Base-by-base conservation (phyloP, 2,329 filamentous ascomycete species). In the Alternaria angustiovoidea region DNA sequence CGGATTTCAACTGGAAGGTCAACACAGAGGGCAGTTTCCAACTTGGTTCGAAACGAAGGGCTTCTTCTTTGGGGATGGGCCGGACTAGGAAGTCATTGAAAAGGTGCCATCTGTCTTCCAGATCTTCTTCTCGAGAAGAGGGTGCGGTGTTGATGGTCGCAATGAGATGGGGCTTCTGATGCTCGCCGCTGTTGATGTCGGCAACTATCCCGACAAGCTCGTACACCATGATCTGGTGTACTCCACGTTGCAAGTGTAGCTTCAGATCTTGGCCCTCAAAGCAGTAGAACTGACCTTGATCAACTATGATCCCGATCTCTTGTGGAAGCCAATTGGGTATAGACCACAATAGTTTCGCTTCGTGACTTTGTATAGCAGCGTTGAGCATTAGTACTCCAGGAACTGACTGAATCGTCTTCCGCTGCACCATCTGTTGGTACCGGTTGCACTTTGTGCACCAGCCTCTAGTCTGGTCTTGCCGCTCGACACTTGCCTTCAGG, bases 11-110 rank as follows among this genome's bases (percentile, higher is more conserved):
- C 76, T 99, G 95, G 79, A 92, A 99, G 5, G 92, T 86, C 54
- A 99, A 81, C 5, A 98, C 90, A 12, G 92, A 93, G 0, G 95
- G 95, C 51, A 93, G 85, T 81, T 98, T 99, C 95, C 95, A 99
- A 18, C 89, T 86, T 4, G 93, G 88, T 63, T 94, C 94, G 78
- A 98, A 99, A 24, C 90, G 89, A 18, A 98, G 83, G 0, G 94
- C 96, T 75, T 99, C 94, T 62, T 93, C 89, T 28, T 87, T 86
- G 32, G 89, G 87, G 16, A 97, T 87, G 9, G 90, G 89, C 12
- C 91, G 88, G 22, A 99, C 96, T 36, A 97, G 81, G 72, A 99
- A 99, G 79, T 99, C 95, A 70, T 99, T 99, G 82, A 99, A 97
- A 1, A 99, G 81, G 79, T 98, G 93, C 96, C 96, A 99, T 69